Evolutionary conservation across 179 eudicot species (phyloP), one percentile per base, ranked within the genome.

Genomic region (Drosera spatulata): DNA sequence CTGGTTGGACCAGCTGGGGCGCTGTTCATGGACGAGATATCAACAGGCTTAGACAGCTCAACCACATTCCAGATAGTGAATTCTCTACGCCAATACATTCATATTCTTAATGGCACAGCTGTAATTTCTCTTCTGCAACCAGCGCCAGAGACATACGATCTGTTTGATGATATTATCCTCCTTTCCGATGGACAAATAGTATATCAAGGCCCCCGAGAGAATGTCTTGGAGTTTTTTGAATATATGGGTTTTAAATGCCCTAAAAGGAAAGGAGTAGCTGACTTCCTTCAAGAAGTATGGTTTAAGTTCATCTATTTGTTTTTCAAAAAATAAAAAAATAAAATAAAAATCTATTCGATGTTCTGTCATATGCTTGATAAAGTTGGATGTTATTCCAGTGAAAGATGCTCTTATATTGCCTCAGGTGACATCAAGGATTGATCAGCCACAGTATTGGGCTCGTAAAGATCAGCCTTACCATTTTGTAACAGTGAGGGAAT

Each of bases 251-350:
- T 75, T 50, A 65, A 64, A 57, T 75, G 79, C 38, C 79, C 79
- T 12, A 64, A 60, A 4, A 78, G 79, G 51, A 78, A 78, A 71
- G 76, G 77, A 44, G 71, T 71, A 12, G 82, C 82, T 8, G 82
- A 78, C 57, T 78, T 74, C 65, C 60, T 78, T 58, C 82, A 78
- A 74, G 78, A 77, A 71, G 82, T 77, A 77, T 63, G 43, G 52
- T 9, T 58, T 7, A 7, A 22, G 33, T 22, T 22, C 33, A 22
- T 22, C 33, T 22, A 22, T 22, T 22, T 22, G 33, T 22, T 2
- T 52, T 6, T 22, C 12, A n/a, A 14, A 2, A 52, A 5, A 52
- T 5, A 33, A 14, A 7, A 4, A 6, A 6, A 6, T 6, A 52
- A 22, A 22, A 22, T 22, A 22, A 22, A 22, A 22, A 22, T 22